Base-by-base conservation (phyloP, 352 stramenopile species). In the Phytopythium chamaehyphon region DNA sequence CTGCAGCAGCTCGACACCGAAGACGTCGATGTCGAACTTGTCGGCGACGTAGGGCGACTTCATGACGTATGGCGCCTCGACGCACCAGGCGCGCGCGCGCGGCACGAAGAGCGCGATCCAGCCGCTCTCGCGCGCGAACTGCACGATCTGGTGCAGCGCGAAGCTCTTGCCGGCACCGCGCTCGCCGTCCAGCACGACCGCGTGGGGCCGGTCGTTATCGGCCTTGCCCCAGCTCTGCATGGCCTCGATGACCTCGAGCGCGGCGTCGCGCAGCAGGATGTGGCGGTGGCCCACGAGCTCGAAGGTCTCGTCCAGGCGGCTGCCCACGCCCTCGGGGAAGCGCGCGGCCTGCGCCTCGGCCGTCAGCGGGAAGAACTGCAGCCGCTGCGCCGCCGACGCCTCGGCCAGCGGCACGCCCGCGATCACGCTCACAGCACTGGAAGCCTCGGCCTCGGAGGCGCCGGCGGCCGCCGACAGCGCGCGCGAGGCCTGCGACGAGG, bases 11-110 rank as follows among this genome's bases (percentile, higher is more conserved):
- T 88, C 81, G 10, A 90, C 68, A 51, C 80, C 85, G 54, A 79
- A 88, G 21, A 88, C 66, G 49, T 95, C 85, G 39, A 93, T 89
- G 65, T 95, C 83, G 57, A 90, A 93, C 61, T 94, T 95, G 51
- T 68, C 69, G 39, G 88, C 66, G 37, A 88, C 57, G 61, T 84
- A 77, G 1, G 79, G 76, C 57, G 83, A 93, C 65, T 76, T 76
- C 64, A 90, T 93, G 57, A 95, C 83, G 61, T 93, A 93, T 44
- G 81, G 83, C 21, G 81, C 83, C 36, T 93, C 82, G 19, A 75
- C 58, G 52, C 72, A 88, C 83, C 83, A 94, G 54, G 81, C 76
- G 47, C 85, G 83, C 47, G 82, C 76, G 51, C 75, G 69, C 15
- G 83, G 85, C 24, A 93, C 69, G 61, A 92, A 93, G 22, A 95